Conservation (phyloP, 1,284 basidiomycete genomes). For the Takashimella tepidaria region DNA sequence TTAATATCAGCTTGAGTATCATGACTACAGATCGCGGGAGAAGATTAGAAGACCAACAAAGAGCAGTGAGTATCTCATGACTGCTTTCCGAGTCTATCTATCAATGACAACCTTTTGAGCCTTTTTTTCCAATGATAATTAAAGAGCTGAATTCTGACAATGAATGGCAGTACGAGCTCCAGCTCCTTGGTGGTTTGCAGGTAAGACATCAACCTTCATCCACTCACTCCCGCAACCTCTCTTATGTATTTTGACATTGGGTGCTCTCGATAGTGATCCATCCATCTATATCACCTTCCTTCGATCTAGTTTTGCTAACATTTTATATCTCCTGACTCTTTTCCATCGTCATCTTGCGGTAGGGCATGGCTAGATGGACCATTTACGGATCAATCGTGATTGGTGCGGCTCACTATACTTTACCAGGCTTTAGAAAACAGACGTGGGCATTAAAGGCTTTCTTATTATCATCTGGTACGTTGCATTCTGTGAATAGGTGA, state of each 20-base stretch:
- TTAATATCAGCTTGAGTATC: too few species aligned
- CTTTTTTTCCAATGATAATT: too few species aligned
- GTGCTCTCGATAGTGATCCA: neutral
- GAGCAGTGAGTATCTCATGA: slow-evolving; percentile 21
- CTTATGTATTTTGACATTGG: neutral
- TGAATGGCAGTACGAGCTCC: slow-evolving; percentile 34
- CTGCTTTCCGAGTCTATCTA: neutral
- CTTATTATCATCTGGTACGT: slow-evolving; percentile 43
- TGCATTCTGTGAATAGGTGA: too few species aligned
- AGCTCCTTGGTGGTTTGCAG: slow-evolving; percentile 34
- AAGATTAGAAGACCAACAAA: slow-evolving; percentile 35
- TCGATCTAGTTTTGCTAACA: neutral
- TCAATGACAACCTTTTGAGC: too few species aligned
- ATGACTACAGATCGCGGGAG: slow-evolving; percentile 24
- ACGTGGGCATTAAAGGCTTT: slow-evolving; percentile 76
- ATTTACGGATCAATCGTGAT: slow-evolving; percentile 58
- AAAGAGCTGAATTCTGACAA: too few species aligned
- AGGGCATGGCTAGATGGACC: slow-evolving; percentile 59
- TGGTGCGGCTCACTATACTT: slow-evolving; percentile 64
- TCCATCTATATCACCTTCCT: neutral
- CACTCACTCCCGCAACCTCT: neutral
- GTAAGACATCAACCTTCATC: slow-evolving; percentile 22
- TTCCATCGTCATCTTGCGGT: neutral
- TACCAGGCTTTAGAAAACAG: slow-evolving; percentile 75
- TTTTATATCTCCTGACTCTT: neutral